phyloP scores from a whole-genome alignment of 495 filamentous ascomycete genomes.

The Tuber umbilicatum region DNA sequence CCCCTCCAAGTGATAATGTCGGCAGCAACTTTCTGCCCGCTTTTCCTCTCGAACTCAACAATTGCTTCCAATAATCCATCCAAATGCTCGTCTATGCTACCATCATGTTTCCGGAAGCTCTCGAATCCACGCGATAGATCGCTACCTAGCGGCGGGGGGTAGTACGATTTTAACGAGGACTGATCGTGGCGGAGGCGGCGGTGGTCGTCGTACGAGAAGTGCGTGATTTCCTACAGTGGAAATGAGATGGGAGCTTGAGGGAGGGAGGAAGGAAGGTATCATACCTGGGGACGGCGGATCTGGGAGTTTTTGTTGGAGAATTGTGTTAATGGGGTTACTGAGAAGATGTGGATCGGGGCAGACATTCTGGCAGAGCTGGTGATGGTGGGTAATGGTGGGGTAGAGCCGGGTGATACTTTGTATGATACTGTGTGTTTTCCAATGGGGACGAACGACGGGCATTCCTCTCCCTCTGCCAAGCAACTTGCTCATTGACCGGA shows the following conservation, averaged over 20 bases:
- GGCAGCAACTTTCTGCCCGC: conserved; percentile 59
- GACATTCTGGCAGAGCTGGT: neutral
- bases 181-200: conserved; percentile 70
- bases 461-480: no score
- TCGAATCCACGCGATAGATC: conserved; percentile 75
- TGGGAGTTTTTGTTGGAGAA: neutral
- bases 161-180: conserved; percentile 78
- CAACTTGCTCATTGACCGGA: no score
- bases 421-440: no score
- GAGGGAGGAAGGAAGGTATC: neutral
- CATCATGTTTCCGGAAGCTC: conserved; percentile 75
- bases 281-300: neutral
- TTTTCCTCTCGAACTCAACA: conserved; percentile 60
- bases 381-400: neutral
- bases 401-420: neutral
- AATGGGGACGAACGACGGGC: no score
- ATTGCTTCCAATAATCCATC: conserved; percentile 76
- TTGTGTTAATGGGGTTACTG: neutral
- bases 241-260: neutral
- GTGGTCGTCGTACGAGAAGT: conserved; percentile 80
- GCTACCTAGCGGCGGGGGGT: conserved; percentile 62
- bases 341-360: neutral
- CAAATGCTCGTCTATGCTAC: conserved; percentile 76
- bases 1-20: conserved; percentile 91
- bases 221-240: conserved; percentile 54